These are phyloP conservation scores for Neurospora discreta DNA, from an alignment of 495 filamentous ascomycete species.

Conservation along the genomic window DNA sequence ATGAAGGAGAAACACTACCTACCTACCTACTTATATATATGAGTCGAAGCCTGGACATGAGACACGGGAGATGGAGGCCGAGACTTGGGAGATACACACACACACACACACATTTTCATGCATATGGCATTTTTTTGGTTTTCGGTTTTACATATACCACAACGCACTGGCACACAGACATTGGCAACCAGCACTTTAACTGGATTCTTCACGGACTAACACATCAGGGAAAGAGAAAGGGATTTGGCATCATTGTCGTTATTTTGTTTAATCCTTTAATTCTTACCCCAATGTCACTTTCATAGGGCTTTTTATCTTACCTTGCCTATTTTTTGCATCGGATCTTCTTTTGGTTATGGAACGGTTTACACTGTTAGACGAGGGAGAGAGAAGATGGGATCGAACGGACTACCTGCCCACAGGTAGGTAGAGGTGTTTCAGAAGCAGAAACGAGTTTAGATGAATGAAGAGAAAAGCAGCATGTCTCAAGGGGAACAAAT, in stretches of 20 bases:
- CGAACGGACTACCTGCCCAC: no score
- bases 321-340: no score
- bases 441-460: no score
- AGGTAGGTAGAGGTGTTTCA: no score
- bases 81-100: neutral
- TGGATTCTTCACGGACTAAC: neutral
- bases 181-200: neutral
- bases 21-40: neutral
- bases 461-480: no score
- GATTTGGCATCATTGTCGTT: neutral
- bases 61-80: neutral
- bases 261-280: no score
- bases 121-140: neutral
- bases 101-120: neutral
- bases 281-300: no score
- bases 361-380: no score
- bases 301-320: no score
- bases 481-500: no score
- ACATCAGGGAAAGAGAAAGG: neutral
- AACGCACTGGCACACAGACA: neutral
- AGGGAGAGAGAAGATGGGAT: no score
- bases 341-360: no score
- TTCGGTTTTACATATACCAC: neutral
- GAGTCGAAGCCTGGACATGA: neutral
- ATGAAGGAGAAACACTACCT: neutral